Evolutionary conservation across 192 early-diverging fungal genomes (phyloP).

Genomic region (Coemansia sp.): DNA sequence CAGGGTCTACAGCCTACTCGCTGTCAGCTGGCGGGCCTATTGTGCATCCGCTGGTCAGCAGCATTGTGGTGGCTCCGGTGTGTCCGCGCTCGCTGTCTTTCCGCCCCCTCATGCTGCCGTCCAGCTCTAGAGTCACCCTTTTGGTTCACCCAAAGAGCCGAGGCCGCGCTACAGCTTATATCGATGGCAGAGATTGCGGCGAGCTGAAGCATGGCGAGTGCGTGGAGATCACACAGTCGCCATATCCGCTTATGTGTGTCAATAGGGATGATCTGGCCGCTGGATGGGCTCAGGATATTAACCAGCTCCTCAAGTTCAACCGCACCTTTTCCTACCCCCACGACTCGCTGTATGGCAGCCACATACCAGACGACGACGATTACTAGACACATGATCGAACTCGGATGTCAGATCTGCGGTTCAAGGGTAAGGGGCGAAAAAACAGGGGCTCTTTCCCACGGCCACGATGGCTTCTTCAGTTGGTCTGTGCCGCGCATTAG

Average conservation of each 20-base stretch:
- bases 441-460: conserved; percentile 7
- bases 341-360: conserved; percentile 40
- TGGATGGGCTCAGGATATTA: conserved; percentile 86
- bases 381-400: not conserved
- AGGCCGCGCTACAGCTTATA: conserved; percentile 70
- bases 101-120: conserved; percentile 79
- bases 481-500: not conserved
- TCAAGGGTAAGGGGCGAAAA: not conserved
- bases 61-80: conserved; percentile 76
- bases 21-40: conserved; percentile 87
- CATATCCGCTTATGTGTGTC: conserved; percentile 79
- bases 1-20: conserved; percentile 91
- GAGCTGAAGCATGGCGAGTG: conserved; percentile 71
- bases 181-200: conserved; percentile 79
- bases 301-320: conserved; percentile 87
- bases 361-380: conserved; percentile 3
- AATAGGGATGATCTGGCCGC: conserved; percentile 65
- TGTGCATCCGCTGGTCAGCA: conserved; percentile 78
- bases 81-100: conserved; percentile 86
- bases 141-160: conserved; percentile 62
- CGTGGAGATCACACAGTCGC: conserved; percentile 61
- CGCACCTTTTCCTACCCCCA: conserved; percentile 61
- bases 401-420: not conserved
- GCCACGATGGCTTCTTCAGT: not conserved
- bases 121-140: conserved; percentile 65